These are phyloP conservation scores for Debaryomyces tyrocola DNA, from an alignment of 805 yeast genomes.

Conservation along the genomic window DNA sequence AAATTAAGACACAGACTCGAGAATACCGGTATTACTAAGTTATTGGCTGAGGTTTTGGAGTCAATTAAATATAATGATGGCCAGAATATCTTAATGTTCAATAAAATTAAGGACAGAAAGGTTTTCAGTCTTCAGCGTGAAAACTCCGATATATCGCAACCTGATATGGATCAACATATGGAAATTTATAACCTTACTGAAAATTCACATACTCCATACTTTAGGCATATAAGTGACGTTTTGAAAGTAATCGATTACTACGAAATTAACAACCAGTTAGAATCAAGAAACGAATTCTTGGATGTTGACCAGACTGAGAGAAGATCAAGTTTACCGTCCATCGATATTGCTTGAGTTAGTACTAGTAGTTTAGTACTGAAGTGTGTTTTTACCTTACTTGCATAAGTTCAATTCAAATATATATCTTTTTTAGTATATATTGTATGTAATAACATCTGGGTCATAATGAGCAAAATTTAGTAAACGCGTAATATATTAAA, in stretches of 20 bases:
- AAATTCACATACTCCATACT: constrained; percentile 27
- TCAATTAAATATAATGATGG: constrained; percentile 22
- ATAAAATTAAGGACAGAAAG: not conserved
- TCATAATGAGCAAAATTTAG: too few relatives aligned
- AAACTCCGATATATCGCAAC: not conserved
- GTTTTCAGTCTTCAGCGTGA: not conserved
- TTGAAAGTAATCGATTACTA: constrained; percentile 37
- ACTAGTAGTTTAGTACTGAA: too few relatives aligned
- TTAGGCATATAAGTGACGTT: constrained; percentile 38
- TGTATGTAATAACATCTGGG: too few relatives aligned
- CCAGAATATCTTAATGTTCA: constrained; percentile 10
- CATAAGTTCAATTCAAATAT: too few relatives aligned
- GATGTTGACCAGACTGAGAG: constrained; percentile 9
- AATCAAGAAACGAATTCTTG: constrained; percentile 2
- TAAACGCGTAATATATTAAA: too few relatives aligned
- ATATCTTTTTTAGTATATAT: too few relatives aligned
- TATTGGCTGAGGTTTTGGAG: constrained; percentile 25
- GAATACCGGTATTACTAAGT: constrained; percentile 28
- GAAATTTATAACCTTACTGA: constrained; percentile 25
- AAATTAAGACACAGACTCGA: constrained; percentile 27
- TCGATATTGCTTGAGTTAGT: not conserved
- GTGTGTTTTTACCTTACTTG: too few relatives aligned
- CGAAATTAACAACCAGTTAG: constrained; percentile 15
- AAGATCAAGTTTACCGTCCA: constrained; percentile 7
- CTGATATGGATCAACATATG: constrained; percentile 15